These are phyloP conservation scores for Anisodus tanguticus DNA, from an alignment of 257 asterid species.

Conservation along the genomic window DNA sequence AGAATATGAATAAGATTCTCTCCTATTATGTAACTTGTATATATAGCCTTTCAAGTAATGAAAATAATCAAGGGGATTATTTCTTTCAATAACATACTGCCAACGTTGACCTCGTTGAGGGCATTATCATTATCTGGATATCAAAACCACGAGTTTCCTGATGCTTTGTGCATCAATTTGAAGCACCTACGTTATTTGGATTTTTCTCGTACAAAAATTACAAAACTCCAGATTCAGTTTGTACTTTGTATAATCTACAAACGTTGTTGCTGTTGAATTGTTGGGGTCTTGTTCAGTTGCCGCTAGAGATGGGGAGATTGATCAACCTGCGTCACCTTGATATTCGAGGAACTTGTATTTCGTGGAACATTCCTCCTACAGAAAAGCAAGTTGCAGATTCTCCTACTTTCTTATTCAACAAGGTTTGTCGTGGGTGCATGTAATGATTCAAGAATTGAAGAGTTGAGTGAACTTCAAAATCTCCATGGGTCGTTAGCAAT, in stretches of 20 bases:
- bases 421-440: not conserved
- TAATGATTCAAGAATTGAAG: slow-evolving; percentile 25
- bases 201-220: slow-evolving; percentile 58
- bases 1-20: no score
- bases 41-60: no score
- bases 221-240: slow-evolving; percentile 46
- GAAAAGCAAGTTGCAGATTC: not conserved
- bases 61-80: no score
- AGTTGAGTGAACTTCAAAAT: slow-evolving; percentile 9
- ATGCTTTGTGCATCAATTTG: slow-evolving; percentile 48
- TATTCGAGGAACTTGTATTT: not conserved
- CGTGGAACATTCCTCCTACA: slow-evolving; percentile 10
- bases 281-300: slow-evolving; percentile 20
- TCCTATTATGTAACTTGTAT: no score
- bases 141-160: slow-evolving; percentile 57
- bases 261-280: slow-evolving; percentile 16
- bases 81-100: no score
- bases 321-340: slow-evolving; percentile 28
- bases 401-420: slow-evolving; percentile 12
- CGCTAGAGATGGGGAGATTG: not conserved
- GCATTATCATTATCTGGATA: slow-evolving; percentile 62
- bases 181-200: slow-evolving; percentile 58
- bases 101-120: slow-evolving; percentile 49
- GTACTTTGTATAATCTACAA: slow-evolving; percentile 47
- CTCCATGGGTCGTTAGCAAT: slow-evolving; percentile 4